A percentile compares a stretch with the other conserved stretches of the same genome.
Conservation (phyloP, 2,329 filamentous ascomycete species). For the Sclerotinia trifoliorum region DNA sequence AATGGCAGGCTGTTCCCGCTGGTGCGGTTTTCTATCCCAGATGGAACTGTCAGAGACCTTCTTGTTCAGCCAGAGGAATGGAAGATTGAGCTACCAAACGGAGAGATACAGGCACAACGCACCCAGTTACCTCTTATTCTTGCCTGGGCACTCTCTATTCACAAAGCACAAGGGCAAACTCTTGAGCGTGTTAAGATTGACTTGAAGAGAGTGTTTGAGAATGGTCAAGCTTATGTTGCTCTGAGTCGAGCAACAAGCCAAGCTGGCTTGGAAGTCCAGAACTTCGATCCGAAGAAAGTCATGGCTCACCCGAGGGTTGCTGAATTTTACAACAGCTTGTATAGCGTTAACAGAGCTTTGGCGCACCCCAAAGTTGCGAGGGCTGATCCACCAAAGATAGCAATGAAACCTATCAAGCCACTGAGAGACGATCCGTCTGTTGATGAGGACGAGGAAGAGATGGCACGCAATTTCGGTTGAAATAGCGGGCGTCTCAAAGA, state of each 20-base stretch:
- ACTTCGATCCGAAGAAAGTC: conserved; percentile 87
- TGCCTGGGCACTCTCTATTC: conserved; percentile 95
- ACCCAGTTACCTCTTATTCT: conserved; percentile 83
- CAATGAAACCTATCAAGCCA: conserved; percentile 10
- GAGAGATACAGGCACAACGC: conserved; percentile 87
- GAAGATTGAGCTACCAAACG: conserved; percentile 96
- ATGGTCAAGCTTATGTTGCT: conserved; percentile 95
- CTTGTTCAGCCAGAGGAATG: conserved; percentile 86
- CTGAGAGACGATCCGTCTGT: neutral
- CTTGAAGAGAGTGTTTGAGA: conserved; percentile 88
- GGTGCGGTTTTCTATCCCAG: conserved; percentile 77
- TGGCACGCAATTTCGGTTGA: neutral
- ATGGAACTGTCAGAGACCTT: conserved; percentile 73
- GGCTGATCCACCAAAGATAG: conserved; percentile 16
- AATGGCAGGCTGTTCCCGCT: conserved; percentile 69
- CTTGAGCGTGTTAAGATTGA: conserved; percentile 88
- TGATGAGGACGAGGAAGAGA: conserved; percentile 10
- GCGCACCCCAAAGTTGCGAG: conserved; percentile 37
- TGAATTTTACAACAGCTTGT: conserved; percentile 80
- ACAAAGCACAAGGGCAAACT: conserved; percentile 96
- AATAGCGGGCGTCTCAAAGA: neutral
- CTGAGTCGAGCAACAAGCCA: conserved; percentile 89
- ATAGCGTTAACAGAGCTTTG: conserved; percentile 61
- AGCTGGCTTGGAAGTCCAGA: conserved; percentile 79
- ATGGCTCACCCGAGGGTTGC: conserved; percentile 90